Evolutionary conservation across 176 grass and related monocot genomes (phyloP), one percentile per base, ranked within the genome.

Genomic region (maize (Zea mays)): DNA sequence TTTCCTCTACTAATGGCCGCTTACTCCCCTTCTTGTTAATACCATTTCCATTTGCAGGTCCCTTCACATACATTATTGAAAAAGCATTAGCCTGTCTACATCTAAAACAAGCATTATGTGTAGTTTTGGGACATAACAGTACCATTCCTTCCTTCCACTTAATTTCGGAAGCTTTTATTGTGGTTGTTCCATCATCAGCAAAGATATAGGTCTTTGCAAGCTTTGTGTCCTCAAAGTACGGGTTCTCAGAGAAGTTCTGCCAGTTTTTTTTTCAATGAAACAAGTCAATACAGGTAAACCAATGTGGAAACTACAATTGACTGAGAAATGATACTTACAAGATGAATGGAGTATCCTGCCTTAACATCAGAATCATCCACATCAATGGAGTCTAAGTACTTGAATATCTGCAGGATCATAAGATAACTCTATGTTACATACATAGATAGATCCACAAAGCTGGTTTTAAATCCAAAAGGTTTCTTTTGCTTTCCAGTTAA

Each of bases 61-160:
- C 89, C 96, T 99, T 55, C 35, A 83, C 12, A 43, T 63, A 12
- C 58, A 80, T 77, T 74, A 48, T 19, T 38, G 38, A 46, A 81
- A 77, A 84, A 71, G 44, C 7, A 78, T 84, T 48, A 90, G 67
- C 77, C 41, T 77, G 76, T 82, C n/a, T 73, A 33, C 43, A 74
- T 62, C 40, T 52, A 68, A 84, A 59, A 71, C 47, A 54, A 46
- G 10, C 27, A 46, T 21, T 59, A 66, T 15, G 57, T 57, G 54
- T 11, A 46, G 11, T 60, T 65, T 46, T 50, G 51, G 80, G 41
- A 81, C 2, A 81, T 47, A 21, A 81, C 15, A 75, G 65, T 78
- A 95, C 96, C 92, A 90, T 99, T 75, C 92, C 96, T 80, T 95
- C 91, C 72, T 99, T 95, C 96, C 96, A 99, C 68, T 88, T 99